Base-by-base conservation (phyloP, 208 protist species). In the Wallacemonas sp. region DNA sequence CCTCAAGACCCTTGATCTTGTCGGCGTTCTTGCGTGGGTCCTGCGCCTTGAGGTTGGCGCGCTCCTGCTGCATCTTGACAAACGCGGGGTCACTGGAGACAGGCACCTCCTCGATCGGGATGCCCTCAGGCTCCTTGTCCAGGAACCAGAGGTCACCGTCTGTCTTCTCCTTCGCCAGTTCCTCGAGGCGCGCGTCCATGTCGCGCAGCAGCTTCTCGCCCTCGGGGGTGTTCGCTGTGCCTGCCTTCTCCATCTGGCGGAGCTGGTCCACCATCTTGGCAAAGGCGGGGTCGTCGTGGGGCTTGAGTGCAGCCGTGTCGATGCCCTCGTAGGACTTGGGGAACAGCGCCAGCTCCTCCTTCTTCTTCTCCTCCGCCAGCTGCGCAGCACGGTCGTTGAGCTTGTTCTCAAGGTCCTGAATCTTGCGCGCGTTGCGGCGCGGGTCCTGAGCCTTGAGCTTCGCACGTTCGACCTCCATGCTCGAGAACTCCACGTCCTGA, bases 121-220 rank as follows among this genome's bases (percentile, higher is more conserved):
- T 76, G 24, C 83, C 87, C 58, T 87, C 76, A 30, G 83, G 81
- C 60, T 79, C 78, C 61, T 78, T 83, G 64, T 90, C 78, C n/a
- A 93, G 65, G 68, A 83, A 88, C 64, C 75, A 86, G 32, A 86
- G 68, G 57, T 89, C 86, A 13, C 75, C 73, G 30, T 89, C 76
- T n/a, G 76, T 83, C 67, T 75, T 76, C 62, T 88, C 75, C 66
- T 79, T 79, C 26, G 73, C 78, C 21, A 87, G 58, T 63, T 79
- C 74, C 26, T 62, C 42, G 30, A 84, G 65, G 54, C 78, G 74
- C 24, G 37, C 46, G 30, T 79, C 76, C 78, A 89, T 83, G 24
- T 79, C 78, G 4, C 57, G 17, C 5, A 73, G 63, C 55, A 83
- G 57, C 63, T 79, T 71, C 55, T 75, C 42, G 17, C 41, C 53